Base-by-base conservation (phyloP, 2,329 filamentous ascomycete species). In the Zasmidium cellare region DNA sequence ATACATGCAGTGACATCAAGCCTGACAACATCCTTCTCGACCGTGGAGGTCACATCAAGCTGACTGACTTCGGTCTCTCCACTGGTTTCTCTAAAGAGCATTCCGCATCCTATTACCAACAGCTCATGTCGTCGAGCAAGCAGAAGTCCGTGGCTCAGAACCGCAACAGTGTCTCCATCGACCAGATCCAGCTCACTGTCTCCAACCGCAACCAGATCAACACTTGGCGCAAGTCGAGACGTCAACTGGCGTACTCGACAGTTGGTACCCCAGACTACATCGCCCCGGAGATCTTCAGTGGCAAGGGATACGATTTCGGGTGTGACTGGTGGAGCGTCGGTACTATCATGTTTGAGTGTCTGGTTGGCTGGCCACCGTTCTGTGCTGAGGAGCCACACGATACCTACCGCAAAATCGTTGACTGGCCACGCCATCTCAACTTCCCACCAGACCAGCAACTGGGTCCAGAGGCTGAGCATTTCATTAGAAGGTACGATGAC, bases 321-420 rank as follows among this genome's bases (percentile, higher is more conserved):
- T 99, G 94, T 74, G 94, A 99, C 80, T 99, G 94, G 94, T 99
- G 94, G 94, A 96, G 91, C 20, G 84, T 99, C 51, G 94, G 94
- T 53, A 97, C 94, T 46, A 99, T 99, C 78, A 97, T 99, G 94
- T 99, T 97, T 70, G 94, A 99, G 77, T 99, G 94, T 76, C 82
- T 99, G 66, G 92, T 99, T 61, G 94, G 94, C 69, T 99, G 94
- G 94, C 94, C 94, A 55, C 94, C 94, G 25, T 99, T 99, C 84
- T 99, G 94, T 75, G 93, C 94, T 19, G 94, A 99, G 75, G 93
- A 97, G 73, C 90, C 92, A 60, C 93, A 96, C 72, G 94, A 97
- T 75, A 97, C 94, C 1, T 99, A 99, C 78, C 89, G 93, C 66
- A 99, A 99, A 84, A 99, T 99, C 75, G 92, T 99, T 69, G 96